A percentile compares a stretch with the other conserved stretches of the same genome.
Conservation (phyloP, 2,329 filamentous ascomycete genomes). For the Penicillium polonicum region DNA sequence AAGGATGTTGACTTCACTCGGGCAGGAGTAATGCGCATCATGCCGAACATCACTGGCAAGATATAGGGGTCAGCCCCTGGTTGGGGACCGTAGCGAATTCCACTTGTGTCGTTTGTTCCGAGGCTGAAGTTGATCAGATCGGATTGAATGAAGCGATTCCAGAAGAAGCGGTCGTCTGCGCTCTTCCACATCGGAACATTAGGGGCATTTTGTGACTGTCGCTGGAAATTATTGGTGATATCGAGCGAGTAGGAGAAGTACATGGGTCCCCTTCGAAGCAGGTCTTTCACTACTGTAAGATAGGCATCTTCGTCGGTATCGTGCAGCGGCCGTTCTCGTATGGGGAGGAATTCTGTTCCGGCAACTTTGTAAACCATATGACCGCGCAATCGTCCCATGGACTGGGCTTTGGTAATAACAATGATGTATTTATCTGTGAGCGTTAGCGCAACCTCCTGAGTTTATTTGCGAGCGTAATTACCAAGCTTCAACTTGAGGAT, state of each 20-base stretch:
- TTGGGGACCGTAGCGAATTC: conserved; percentile 56
- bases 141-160: conserved; percentile 90
- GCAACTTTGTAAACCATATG: conserved; percentile 95
- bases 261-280: conserved; percentile 82
- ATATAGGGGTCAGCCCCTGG: conserved; percentile 85
- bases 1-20: conserved; percentile 80
- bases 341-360: conserved; percentile 86
- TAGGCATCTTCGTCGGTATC: conserved; percentile 95
- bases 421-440: conserved; percentile 85
- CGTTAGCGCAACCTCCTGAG: conserved; percentile 17
- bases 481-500: conserved; percentile 91
- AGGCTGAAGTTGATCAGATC: conserved; percentile 87
- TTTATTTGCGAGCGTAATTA: conserved; percentile 44
- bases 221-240: conserved; percentile 94
- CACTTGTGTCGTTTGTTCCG: conserved; percentile 50
- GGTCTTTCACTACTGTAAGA: conserved; percentile 73
- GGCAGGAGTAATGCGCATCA: conserved; percentile 86
- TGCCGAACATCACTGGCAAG: conserved; percentile 91
- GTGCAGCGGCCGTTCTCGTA: conserved; percentile 86
- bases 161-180: conserved; percentile 97
- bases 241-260: conserved; percentile 98
- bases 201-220: conserved; percentile 74
- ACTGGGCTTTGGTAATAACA: conserved; percentile 89
- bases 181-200: conserved; percentile 81
- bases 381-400: conserved; percentile 86